Evolutionary conservation across 192 early-diverging fungal genomes (phyloP).

Genomic region (Coemansia sp.): DNA sequence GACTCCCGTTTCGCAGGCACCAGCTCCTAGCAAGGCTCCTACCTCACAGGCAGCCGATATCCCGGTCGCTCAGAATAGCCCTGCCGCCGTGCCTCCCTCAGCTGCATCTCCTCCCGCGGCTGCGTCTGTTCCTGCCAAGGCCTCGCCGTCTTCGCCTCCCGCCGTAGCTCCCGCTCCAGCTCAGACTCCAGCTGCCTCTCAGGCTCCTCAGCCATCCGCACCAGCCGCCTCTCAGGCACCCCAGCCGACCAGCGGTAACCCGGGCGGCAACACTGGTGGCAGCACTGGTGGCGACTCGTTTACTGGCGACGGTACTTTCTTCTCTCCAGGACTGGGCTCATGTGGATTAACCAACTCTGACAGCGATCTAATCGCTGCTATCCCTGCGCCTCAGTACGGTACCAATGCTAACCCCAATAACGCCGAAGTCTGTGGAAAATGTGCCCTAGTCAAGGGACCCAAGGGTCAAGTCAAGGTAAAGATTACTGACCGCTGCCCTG

Average conservation of each 20-base stretch:
- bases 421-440: conserved; percentile 58
- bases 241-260: conserved; percentile 11
- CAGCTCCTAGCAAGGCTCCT: not conserved
- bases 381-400: conserved; percentile 63
- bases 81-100: not conserved
- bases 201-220: conserved; percentile 3
- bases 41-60: not conserved
- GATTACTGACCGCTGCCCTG: conserved; percentile 61
- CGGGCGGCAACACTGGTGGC: not conserved
- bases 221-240: not conserved
- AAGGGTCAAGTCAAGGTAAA: conserved; percentile 59
- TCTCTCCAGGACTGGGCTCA: conserved; percentile 59
- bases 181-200: not conserved
- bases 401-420: conserved; percentile 55
- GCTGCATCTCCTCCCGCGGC: not conserved
- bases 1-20: not conserved
- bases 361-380: conserved; percentile 59
- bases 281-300: conserved; percentile 27
- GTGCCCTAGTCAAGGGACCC: conserved; percentile 51
- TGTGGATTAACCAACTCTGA: conserved; percentile 59
- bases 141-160: not conserved
- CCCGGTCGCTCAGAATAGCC: not conserved
- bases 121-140: not conserved
- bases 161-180: not conserved
- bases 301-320: conserved; percentile 65